Conservation (phyloP, 345 rosid species). For the Passiflora organensis region DNA sequence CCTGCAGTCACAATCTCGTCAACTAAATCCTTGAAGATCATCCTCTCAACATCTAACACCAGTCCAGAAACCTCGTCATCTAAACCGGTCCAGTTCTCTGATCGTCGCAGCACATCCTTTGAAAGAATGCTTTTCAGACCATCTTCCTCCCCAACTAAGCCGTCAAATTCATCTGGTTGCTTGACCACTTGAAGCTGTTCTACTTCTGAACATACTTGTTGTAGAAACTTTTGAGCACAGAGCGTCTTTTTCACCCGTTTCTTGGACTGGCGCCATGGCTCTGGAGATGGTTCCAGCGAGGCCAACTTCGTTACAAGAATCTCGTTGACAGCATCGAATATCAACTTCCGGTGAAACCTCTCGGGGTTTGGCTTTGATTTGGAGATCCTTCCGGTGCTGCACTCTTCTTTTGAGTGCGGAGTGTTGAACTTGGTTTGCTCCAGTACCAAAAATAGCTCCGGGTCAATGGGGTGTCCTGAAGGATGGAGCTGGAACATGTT, state of each 20-base stretch:
- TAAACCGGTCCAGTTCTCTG: constrained; percentile 65
- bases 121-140: constrained; percentile 45
- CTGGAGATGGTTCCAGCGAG: constrained; percentile 28
- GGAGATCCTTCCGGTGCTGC: constrained; percentile 21
- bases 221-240: constrained; percentile 73
- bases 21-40: constrained; percentile 77
- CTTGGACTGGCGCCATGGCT: constrained; percentile 48
- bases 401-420: constrained; percentile 42
- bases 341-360: constrained; percentile 66
- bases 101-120: constrained; percentile 60
- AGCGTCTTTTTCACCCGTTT: constrained; percentile 50
- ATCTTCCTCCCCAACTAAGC: constrained; percentile 55
- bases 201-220: constrained; percentile 60
- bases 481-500: constrained; percentile 71
- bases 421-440: constrained; percentile 78
- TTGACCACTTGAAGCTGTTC: constrained; percentile 46
- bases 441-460: constrained; percentile 76
- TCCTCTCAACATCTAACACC: constrained; percentile 71
- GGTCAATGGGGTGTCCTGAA: constrained; percentile 87
- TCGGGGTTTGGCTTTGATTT: constrained; percentile 36
- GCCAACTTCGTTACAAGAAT: constrained; percentile 62
- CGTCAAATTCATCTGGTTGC: constrained; percentile 33
- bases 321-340: constrained; percentile 84
- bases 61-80: constrained; percentile 45
- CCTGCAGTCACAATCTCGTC: constrained; percentile 61